Conservation (phyloP, 805 yeast genomes). For the Schwanniomyces vanrijiae region DNA sequence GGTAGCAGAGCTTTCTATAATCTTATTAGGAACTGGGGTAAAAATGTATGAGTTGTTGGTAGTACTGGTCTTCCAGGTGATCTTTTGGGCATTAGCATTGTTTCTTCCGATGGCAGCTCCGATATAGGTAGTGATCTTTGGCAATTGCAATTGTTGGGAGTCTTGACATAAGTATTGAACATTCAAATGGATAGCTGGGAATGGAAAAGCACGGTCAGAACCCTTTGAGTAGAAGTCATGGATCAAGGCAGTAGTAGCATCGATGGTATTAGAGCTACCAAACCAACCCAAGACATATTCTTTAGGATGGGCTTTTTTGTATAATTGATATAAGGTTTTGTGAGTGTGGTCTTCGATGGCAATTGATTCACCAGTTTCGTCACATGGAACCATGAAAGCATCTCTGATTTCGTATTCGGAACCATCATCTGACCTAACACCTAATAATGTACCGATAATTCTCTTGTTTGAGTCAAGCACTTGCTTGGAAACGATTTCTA, state of each 20-base stretch:
- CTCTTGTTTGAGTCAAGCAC: slow-evolving; percentile 45
- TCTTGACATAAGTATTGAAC: slow-evolving; percentile 55
- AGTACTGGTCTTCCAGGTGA: slow-evolving; percentile 41
- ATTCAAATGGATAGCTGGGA: slow-evolving; percentile 78
- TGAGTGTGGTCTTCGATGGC: slow-evolving; percentile 77
- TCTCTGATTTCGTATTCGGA: slow-evolving; percentile 68
- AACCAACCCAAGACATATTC: slow-evolving; percentile 86
- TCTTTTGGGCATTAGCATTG: slow-evolving; percentile 11
- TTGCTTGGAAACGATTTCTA: slow-evolving; percentile 67
- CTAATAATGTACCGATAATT: slow-evolving; percentile 80
- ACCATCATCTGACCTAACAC: slow-evolving; percentile 82
- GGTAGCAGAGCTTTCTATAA: slow-evolving; percentile 50
- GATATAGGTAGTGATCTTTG: slow-evolving; percentile 65
- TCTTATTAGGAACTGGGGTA: slow-evolving; percentile 70
- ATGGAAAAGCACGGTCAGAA: slow-evolving; percentile 66
- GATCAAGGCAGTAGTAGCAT: slow-evolving; percentile 70
- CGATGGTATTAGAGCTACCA: slow-evolving; percentile 59
- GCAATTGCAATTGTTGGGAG: slow-evolving; percentile 49
- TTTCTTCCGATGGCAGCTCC: slow-evolving; percentile 69
- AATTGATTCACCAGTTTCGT: slow-evolving; percentile 71
- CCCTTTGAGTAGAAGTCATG: slow-evolving; percentile 79
- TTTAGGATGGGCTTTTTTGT: slow-evolving; percentile 77
- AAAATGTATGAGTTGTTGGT: slow-evolving; percentile 54
- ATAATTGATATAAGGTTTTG: slow-evolving; percentile 64
- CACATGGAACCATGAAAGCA: slow-evolving; percentile 79